phyloP scores from a whole-genome alignment of 768 basidiomycete genomes.

The Clitopilus hobsonii region DNA sequence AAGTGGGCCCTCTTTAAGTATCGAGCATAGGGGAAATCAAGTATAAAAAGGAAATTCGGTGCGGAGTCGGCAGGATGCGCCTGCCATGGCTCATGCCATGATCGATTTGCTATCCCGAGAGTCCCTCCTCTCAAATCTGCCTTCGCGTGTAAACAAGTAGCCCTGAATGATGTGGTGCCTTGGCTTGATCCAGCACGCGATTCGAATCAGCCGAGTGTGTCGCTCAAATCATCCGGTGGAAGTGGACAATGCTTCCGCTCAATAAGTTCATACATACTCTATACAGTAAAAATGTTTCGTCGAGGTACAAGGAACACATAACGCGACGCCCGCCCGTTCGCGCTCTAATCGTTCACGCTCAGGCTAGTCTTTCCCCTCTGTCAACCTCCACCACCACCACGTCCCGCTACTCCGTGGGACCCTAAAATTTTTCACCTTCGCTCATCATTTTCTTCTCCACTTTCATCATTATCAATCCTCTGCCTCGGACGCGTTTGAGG shows the following conservation, averaged over 20 bases:
- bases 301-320: constrained; percentile 1
- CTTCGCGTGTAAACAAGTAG: neutral
- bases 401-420: neutral
- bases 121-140: constrained; percentile 1
- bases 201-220: neutral
- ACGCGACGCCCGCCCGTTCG: neutral
- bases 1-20: neutral
- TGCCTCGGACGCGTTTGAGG: neutral
- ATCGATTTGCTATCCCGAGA: neutral
- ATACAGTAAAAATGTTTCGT: neutral
- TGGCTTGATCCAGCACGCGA: neutral
- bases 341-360: neutral
- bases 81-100: no score
- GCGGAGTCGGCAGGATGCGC: neutral
- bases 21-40: neutral
- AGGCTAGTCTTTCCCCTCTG: neutral
- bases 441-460: neutral
- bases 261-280: neutral
- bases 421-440: neutral
- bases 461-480: neutral
- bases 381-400: constrained; percentile 1
- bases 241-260: neutral
- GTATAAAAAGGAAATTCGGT: neutral
- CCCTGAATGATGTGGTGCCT: neutral
- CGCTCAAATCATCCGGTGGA: neutral